A percentile compares a stretch with the other conserved stretches of the same genome.
Evolutionary conservation across 169 alveolate genomes (phyloP).

Genomic region (Theileria sp.): DNA sequence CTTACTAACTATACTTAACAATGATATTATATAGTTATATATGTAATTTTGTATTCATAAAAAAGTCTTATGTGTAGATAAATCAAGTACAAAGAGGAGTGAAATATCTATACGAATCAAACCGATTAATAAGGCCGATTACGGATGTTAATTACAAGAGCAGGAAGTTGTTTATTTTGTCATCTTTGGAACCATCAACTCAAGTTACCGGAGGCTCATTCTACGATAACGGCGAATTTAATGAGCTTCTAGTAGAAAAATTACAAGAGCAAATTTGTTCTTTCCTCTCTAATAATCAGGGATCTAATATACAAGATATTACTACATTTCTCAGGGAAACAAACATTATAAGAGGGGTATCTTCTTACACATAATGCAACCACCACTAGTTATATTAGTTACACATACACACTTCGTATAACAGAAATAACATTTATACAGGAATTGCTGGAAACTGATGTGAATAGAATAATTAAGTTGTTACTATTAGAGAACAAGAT

Average conservation of each 20-base stretch:
- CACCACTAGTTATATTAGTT: neutral
- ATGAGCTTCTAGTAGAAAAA: slow-evolving; percentile 84
- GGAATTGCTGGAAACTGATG: slow-evolving; percentile 62
- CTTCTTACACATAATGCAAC: neutral
- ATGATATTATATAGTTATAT: neutral
- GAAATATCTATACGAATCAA: slow-evolving; percentile 80
- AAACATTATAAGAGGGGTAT: slow-evolving; percentile 52
- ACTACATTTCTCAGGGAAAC: slow-evolving; percentile 64
- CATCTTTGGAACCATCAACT: slow-evolving; percentile 86
- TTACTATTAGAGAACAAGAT: slow-evolving; percentile 61
- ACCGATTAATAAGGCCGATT: slow-evolving; percentile 84
- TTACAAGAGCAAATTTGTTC: slow-evolving; percentile 60
- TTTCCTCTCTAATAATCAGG: slow-evolving; percentile 67
- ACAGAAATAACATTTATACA: neutral
- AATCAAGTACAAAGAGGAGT: slow-evolving; percentile 85
- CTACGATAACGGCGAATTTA: slow-evolving; percentile 87
- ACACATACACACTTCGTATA: neutral
- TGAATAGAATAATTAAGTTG: slow-evolving; percentile 37
- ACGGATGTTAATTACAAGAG: slow-evolving; percentile 86
- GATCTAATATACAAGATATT: slow-evolving; percentile 61
- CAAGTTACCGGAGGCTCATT: slow-evolving; percentile 89
- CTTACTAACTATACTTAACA: neutral
- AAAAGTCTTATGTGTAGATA: slow-evolving; percentile 61
- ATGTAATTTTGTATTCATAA: neutral
- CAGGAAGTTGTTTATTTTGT: slow-evolving; percentile 84